A percentile compares a stretch with the other conserved stretches of the same genome.
Conservation (phyloP, 306 rosid species). For the Ceratonia siliqua region DNA sequence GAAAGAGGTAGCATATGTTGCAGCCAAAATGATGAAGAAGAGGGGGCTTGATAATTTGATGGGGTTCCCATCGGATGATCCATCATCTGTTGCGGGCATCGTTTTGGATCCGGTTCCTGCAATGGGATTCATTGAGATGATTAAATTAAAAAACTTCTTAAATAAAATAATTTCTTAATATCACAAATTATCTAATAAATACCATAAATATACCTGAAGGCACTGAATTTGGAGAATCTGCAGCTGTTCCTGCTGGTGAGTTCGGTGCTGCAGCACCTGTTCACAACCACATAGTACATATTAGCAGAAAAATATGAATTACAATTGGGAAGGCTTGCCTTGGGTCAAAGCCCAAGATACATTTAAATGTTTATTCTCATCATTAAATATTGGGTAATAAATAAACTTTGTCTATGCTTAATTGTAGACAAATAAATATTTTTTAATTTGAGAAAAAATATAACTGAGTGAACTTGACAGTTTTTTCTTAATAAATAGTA, state of each 20-base stretch:
- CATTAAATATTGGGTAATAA: no score
- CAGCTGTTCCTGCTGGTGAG: conserved; percentile 66
- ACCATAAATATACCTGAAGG: conserved; percentile 90
- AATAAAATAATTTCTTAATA: background rate
- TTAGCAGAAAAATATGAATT: conserved; percentile 24
- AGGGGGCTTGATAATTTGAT: conserved; percentile 53
- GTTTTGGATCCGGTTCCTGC: conserved; percentile 75
- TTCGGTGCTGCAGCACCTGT: conserved; percentile 69
- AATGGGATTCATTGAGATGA: background rate
- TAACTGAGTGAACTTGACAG: no score
- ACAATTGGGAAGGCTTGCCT: background rate
- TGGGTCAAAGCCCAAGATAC: no score
- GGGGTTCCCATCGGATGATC: conserved; percentile 62
- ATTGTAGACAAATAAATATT: no score
- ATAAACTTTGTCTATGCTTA: no score
- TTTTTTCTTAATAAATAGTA: no score
- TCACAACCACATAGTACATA: conserved; percentile 6
- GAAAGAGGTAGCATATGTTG: conserved; percentile 44
- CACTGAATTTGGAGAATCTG: conserved; percentile 61
- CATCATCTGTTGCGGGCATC: conserved; percentile 56
- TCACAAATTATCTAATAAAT: background rate
- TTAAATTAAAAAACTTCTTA: conserved; percentile 9
- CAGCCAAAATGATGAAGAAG: conserved; percentile 50
- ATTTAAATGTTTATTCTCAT: no score
- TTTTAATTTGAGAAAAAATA: no score